Percentiles rank a stretch among this genome's conserved stretches.
Evolutionary conservation across 495 filamentous ascomycete genomes (phyloP).

Genomic region (Trichoderma parareesei): DNA sequence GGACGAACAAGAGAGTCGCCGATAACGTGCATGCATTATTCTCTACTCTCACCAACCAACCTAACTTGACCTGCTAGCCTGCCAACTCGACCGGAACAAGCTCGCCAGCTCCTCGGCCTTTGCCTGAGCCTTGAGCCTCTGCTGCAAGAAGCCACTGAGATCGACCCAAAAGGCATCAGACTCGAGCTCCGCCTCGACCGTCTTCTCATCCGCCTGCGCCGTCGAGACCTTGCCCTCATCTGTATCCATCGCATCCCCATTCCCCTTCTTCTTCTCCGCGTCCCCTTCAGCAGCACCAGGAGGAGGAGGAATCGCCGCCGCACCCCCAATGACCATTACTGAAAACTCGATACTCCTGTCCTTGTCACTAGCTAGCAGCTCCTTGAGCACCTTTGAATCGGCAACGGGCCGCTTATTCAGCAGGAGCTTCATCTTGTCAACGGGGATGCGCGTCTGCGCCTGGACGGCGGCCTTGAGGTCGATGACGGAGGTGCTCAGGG

Average conservation of each 20-base stretch:
- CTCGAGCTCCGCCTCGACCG: slow-evolving; percentile 50
- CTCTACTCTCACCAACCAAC: slow-evolving; percentile 20
- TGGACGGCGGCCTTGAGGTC: slow-evolving; percentile 61
- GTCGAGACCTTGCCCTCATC: background rate
- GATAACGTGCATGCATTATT: background rate
- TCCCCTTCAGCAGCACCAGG: slow-evolving; percentile 4
- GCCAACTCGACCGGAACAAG: slow-evolving; percentile 67
- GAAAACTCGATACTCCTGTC: slow-evolving; percentile 60
- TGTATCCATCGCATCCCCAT: slow-evolving; percentile 15
- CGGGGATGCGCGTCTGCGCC: slow-evolving; percentile 37
- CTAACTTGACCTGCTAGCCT: slow-evolving; percentile 23
- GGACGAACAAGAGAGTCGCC: background rate
- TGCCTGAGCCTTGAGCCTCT: slow-evolving; percentile 65
- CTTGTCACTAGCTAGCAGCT: slow-evolving; percentile 36
- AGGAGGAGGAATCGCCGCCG: slow-evolving; percentile 29
- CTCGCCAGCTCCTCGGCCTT: slow-evolving; percentile 54
- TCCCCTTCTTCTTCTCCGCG: slow-evolving; percentile 22
- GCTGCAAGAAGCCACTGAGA: slow-evolving; percentile 68
- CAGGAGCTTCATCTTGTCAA: slow-evolving; percentile 74
- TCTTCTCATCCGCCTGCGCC: slow-evolving; percentile 41
- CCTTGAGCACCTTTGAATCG: slow-evolving; percentile 58
- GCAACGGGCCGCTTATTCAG: slow-evolving; percentile 72
- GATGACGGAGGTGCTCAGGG: slow-evolving; percentile 58
- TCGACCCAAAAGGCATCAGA: slow-evolving; percentile 83
- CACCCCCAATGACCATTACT: slow-evolving; percentile 79